Evolutionary conservation across 2,329 filamentous ascomycete species (phyloP), one percentile per base, ranked within the genome.

Genomic region (Diaporthe helianthi): DNA sequence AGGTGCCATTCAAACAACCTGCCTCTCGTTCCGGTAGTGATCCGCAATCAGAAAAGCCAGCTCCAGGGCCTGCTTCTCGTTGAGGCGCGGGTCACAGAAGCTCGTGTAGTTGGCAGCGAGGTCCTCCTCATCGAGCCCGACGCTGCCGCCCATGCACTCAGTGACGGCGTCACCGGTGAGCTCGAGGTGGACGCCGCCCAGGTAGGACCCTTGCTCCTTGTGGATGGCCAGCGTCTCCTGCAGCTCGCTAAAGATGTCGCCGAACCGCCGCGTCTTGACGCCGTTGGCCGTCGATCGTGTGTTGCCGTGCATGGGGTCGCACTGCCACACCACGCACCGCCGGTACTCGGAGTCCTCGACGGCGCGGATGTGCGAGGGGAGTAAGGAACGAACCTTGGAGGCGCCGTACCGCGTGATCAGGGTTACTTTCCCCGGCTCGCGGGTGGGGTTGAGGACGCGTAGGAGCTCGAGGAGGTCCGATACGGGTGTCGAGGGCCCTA

Each of bases 251-350:
- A 98, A 90, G 75, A 99, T 97, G 78, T 96, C 92, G 72, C 88
- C 88, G 84, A 99, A 99, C 67, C 92, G 91, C 19, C 96, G 89
- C 1, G 96, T 99, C 85, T 99, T 99, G 82, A 98, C 89, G 31
- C 94, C 94, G 0, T 87, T 83, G 0, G 88, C 86, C 0, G 93
- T 95, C 24, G 87, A 86, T 52, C 85, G 82, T 46, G 89, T 91
- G 81, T 92, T 92, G 72, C 96, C 96, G 81, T 99, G 96, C 96
- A 99, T 99, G 26, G 96, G 96, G 81, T 99, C 96, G 82, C 95
- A 98, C 82, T 98, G 96, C 95, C 95, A 98, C 75, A 98, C 93
- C 4, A 97, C 93, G 26, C 80, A 82, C 63, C 84, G 80, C 55
- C 79, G 79, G 80, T 89, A 89, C 80, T 90, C 93, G 69, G 92